Percentiles rank a stretch among this genome's conserved stretches.
phyloP scores from a whole-genome alignment of 2,329 filamentous ascomycete genomes.

The Neospermospora avenae region DNA sequence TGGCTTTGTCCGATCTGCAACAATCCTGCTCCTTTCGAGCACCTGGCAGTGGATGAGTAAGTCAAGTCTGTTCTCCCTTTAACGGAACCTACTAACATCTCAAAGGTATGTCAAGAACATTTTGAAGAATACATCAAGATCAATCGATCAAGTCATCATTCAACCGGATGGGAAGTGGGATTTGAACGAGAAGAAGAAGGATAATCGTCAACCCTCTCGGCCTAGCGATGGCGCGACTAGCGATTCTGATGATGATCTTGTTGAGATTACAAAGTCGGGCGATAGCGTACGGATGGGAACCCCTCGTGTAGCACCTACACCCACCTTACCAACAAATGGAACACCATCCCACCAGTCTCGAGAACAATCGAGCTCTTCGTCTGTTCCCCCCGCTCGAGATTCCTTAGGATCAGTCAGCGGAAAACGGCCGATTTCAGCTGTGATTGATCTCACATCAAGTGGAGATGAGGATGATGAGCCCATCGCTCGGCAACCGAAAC shows the following conservation, averaged over 20 bases:
- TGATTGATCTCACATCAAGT: slow-evolving; percentile 54
- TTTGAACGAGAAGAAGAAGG: slow-evolving; percentile 26
- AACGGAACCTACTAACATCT: slow-evolving; percentile 17
- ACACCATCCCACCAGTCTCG: slow-evolving; percentile 11
- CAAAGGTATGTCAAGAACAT: slow-evolving; percentile 86
- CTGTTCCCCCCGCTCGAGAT: slow-evolving; percentile 23
- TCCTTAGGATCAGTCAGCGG: slow-evolving; percentile 19
- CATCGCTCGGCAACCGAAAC: slow-evolving; percentile 33
- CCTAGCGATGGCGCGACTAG: slow-evolving; percentile 26
- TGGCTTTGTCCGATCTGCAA: slow-evolving; percentile 97
- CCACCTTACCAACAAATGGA: slow-evolving; percentile 24
- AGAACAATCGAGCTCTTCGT: slow-evolving; percentile 41
- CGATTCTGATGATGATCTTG: slow-evolving; percentile 47
- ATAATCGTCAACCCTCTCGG: slow-evolving; percentile 15
- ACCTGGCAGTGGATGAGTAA: slow-evolving; percentile 82
- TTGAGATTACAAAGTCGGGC: slow-evolving; percentile 43
- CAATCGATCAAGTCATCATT: slow-evolving; percentile 81
- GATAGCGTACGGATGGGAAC: slow-evolving; percentile 32
- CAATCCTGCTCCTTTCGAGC: slow-evolving; percentile 75
- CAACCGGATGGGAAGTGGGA: slow-evolving; percentile 84
- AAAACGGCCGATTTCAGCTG: slow-evolving; percentile 45
- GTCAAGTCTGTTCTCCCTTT: slow-evolving; percentile 33
- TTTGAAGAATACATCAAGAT: slow-evolving; percentile 65
- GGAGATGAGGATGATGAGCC: slow-evolving; percentile 49
- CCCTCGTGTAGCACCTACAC: slow-evolving; percentile 16